phyloP scores from a whole-genome alignment of 768 basidiomycete genomes.

The Psilocybe tampanensis region DNA sequence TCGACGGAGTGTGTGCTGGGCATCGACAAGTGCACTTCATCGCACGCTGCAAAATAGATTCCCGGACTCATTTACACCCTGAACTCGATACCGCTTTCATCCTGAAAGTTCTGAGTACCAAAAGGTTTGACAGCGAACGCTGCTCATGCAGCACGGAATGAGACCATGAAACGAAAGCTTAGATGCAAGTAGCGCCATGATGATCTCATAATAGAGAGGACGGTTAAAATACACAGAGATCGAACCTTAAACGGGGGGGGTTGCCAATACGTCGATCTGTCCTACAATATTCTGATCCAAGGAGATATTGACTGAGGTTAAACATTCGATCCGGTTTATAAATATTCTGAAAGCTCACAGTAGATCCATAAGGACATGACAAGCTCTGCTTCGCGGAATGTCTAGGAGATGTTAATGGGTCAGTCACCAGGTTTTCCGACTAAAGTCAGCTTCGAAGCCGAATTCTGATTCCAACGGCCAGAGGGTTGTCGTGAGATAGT shows the following conservation, averaged over 20 bases:
- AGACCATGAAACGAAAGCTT: too few species aligned
- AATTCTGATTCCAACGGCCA: not conserved
- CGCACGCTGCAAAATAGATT: not conserved
- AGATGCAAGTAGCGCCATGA: too few species aligned
- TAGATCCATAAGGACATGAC: not conserved
- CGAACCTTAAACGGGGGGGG: too few species aligned
- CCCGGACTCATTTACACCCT: too few species aligned
- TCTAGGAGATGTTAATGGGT: not conserved
- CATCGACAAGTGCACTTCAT: not conserved
- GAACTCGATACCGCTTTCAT: too few species aligned
- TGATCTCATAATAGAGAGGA: too few species aligned
- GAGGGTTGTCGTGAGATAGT: not conserved
- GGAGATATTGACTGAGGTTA: not conserved
- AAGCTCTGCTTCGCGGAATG: constrained; percentile 3
- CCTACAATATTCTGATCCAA: not conserved
- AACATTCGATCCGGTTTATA: not conserved
- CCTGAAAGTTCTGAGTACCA: too few species aligned
- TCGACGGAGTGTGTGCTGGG: not conserved
- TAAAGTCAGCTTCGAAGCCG: not conserved
- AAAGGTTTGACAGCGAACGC: too few species aligned
- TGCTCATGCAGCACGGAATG: too few species aligned
- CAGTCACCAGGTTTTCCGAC: not conserved
- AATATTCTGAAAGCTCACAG: not conserved
- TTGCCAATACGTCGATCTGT: not conserved
- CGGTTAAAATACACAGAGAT: too few species aligned